Base-by-base conservation (phyloP, 116 monocot species). In the Papilionanthe hybrid region DNA sequence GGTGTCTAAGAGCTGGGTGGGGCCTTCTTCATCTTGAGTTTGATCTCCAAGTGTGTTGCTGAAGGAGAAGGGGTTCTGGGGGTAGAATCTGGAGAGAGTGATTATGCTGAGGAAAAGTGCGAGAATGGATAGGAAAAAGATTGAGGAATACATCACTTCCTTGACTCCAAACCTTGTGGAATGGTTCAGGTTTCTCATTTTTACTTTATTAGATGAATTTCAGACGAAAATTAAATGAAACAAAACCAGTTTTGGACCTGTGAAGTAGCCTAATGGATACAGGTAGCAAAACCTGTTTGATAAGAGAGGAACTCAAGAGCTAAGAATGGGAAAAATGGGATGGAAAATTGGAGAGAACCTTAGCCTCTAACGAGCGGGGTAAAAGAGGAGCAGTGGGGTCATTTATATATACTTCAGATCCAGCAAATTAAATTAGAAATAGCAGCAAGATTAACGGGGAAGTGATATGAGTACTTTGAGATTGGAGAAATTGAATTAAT, bases 21-120 rank as follows among this genome's bases (percentile, higher is more conserved):
- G n/a, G 18, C 6, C n/a, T 8, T 4, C 45, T 27, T 48, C 60
- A 3, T 5, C 66, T 5, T 75, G 7, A 7, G 12, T 9, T 32
- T 29, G 48, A 1, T 32, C 47, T 8, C 56, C 60, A 28, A 66
- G 42, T 72, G 69, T n/a, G 53, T 41, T 66, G 77, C 55, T 76
- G 82, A 23, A 82, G 57, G 82, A 84, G 60, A 73, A 42, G 67
- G 79, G 76, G 28, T 37, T 81, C 25, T 82, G 78, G 22, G 79
- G 55, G 53, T 88, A 81, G 87, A 84, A 86, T 48, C 69, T 84
- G 75, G 56, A 84, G 53, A 92, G 45, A 0, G 84, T 81, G 72
- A 63, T 53, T 30, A 86, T 48, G 75, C 80, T 90, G 78, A 92
- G 82, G 2, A 86, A 50, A 53, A 87, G 50, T 27, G 86, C 84